These are phyloP conservation scores for Chloromonas sp. DNA, from an alignment of 163 green algal species.

Conservation along the genomic window DNA sequence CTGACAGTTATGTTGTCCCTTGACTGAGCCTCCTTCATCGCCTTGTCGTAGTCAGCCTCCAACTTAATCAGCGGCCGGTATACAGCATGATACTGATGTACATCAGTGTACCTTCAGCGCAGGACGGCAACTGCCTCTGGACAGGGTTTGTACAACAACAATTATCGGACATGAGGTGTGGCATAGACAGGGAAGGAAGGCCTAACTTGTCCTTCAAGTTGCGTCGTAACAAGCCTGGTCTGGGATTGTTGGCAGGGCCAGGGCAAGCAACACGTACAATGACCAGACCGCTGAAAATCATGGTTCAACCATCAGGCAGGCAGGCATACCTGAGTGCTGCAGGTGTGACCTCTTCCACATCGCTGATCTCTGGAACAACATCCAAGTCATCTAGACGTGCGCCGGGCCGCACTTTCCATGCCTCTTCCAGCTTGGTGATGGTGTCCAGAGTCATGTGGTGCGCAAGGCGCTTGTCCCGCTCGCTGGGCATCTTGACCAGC, in stretches of 20 bases:
- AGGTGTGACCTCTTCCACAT: conserved; percentile 63
- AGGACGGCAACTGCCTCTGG: no score
- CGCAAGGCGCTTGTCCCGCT: conserved; percentile 69
- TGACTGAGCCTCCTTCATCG: conserved; percentile 83
- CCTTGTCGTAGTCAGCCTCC: conserved; percentile 90
- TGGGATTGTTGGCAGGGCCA: no score
- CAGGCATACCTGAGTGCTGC: conserved; percentile 45
- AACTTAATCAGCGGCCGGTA: conserved; percentile 89
- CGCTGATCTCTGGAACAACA: conserved; percentile 8
- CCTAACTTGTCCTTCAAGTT: no score
- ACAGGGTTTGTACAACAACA: no score
- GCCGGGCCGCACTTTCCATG: conserved; percentile 80
- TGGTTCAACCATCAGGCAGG: no score
- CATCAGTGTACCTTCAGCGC: conserved; percentile 12
- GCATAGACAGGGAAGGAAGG: no score
- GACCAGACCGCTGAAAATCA: no score
- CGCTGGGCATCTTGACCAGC: conserved; percentile 77
- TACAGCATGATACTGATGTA: conserved; percentile 56
- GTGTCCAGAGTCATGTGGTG: conserved; percentile 47
- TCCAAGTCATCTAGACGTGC: conserved; percentile 79
- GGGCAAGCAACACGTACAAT: no score
- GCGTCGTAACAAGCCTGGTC: no score
- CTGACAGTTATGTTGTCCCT: conserved; percentile 75
- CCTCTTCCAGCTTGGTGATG: conserved; percentile 74
- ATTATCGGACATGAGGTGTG: no score